A percentile compares a stretch with the other conserved stretches of the same genome.
phyloP scores from a whole-genome alignment of 331 rosid genomes.

The Rosa hybrid region DNA sequence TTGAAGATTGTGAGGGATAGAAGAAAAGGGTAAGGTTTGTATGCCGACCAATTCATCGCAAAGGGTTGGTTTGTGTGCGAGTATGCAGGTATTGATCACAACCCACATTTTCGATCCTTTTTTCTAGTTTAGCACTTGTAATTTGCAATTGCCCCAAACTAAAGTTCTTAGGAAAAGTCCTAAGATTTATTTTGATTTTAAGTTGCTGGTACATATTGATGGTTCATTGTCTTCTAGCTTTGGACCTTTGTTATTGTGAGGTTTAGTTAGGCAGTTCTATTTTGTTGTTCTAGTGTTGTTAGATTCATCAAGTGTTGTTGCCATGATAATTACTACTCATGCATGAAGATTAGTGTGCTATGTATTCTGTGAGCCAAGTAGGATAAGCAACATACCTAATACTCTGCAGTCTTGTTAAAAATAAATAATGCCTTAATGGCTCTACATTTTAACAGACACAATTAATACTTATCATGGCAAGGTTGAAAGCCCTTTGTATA shows the following conservation, averaged over 20 bases:
- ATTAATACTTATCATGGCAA: no score
- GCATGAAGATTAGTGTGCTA: not conserved
- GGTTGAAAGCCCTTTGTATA: no score
- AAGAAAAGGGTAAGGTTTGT: conserved; percentile 34
- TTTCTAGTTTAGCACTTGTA: not conserved
- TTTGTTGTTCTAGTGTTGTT: no score
- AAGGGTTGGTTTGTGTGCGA: no score
- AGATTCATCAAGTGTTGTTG: no score
- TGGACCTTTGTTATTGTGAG: not conserved
- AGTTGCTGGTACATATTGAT: not conserved
- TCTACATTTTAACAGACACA: not conserved
- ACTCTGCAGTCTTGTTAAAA: not conserved
- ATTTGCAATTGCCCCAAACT: no score
- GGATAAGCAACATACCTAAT: not conserved
- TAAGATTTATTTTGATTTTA: no score
- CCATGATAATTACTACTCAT: no score
- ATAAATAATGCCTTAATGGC: no score
- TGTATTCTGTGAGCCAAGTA: no score
- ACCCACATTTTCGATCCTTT: no score
- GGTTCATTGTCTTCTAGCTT: not conserved
- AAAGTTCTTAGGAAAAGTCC: no score
- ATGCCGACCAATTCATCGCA: not conserved
- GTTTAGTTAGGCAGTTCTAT: not conserved
- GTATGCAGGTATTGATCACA: not conserved
- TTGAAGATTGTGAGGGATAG: conserved; percentile 60